Evolutionary conservation across 768 basidiomycete genomes (phyloP).

Genomic region (Kwoniella europaea): DNA sequence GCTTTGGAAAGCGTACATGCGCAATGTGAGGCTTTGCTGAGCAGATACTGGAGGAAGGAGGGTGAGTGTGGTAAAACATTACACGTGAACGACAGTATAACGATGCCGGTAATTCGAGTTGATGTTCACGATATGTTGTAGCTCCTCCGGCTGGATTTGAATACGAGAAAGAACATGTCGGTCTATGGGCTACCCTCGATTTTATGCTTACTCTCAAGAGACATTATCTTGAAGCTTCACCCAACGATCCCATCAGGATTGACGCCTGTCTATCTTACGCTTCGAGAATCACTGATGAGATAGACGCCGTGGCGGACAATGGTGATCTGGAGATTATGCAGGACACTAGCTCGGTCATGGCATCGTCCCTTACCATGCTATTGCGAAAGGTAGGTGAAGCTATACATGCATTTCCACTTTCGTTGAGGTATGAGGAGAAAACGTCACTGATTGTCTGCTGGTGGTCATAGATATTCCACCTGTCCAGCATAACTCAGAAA

Average conservation of each 20-base stretch:
- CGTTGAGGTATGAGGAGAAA: no score
- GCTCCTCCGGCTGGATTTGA: conserved; percentile 29
- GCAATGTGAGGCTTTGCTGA: conserved; percentile 33
- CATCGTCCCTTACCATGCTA: conserved; percentile 32
- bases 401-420: neutral
- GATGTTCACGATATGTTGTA: neutral
- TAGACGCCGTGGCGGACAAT: conserved; percentile 29
- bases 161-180: conserved; percentile 37
- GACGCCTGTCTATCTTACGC: conserved; percentile 30
- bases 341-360: conserved; percentile 40
- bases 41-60: conserved; percentile 29
- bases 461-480: conserved; percentile 30
- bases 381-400: conserved; percentile 28
- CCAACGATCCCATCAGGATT: conserved; percentile 21
- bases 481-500: conserved; percentile 26
- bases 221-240: conserved; percentile 23
- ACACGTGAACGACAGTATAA: no score
- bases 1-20: conserved; percentile 30
- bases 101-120: no score
- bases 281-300: conserved; percentile 28
- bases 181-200: conserved; percentile 34
- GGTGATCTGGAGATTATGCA: conserved; percentile 39
- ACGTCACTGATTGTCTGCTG: no score
- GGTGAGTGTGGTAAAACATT: conserved; percentile 19
- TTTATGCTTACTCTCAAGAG: conserved; percentile 35